Conservation (phyloP, 768 basidiomycete species). For the Agaricus bisporus region DNA sequence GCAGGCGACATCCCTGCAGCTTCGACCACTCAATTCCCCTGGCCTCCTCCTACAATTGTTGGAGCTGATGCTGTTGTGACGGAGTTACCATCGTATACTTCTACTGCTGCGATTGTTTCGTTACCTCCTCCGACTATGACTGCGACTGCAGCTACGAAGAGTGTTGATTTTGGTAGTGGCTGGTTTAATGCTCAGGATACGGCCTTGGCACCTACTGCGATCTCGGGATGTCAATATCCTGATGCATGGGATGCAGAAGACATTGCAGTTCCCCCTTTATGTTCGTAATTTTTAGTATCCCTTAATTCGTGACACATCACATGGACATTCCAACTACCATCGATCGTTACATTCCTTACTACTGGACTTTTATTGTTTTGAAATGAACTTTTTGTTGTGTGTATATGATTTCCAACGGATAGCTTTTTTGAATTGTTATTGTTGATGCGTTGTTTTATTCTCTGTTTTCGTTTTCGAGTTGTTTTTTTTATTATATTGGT, state of each 20-base stretch:
- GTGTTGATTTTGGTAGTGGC: constrained; percentile 39
- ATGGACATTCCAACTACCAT: neutral
- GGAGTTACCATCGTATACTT: constrained; percentile 58
- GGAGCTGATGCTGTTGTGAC: constrained; percentile 29
- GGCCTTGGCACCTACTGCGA: constrained; percentile 35
- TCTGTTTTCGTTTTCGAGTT: no score
- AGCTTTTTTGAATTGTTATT: no score
- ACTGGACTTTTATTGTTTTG: no score
- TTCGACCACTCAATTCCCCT: constrained; percentile 37
- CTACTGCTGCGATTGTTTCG: constrained; percentile 56
- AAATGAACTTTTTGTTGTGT: no score
- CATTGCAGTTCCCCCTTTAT: constrained; percentile 26
- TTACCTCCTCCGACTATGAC: constrained; percentile 42
- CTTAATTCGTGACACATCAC: neutral
- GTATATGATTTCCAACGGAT: no score
- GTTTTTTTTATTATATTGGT: no score
- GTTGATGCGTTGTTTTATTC: no score
- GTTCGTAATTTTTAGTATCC: constrained; percentile 3
- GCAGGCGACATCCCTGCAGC: constrained; percentile 43
- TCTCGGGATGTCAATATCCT: constrained; percentile 53
- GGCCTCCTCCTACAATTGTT: constrained; percentile 58
- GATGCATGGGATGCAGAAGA: constrained; percentile 35
- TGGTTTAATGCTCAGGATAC: constrained; percentile 54
- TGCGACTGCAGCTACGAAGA: constrained; percentile 27
- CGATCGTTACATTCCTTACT: neutral